These are phyloP conservation scores for Umbilicus rupestris DNA, from an alignment of 164 flowering plant genomes.

Conservation along the genomic window DNA sequence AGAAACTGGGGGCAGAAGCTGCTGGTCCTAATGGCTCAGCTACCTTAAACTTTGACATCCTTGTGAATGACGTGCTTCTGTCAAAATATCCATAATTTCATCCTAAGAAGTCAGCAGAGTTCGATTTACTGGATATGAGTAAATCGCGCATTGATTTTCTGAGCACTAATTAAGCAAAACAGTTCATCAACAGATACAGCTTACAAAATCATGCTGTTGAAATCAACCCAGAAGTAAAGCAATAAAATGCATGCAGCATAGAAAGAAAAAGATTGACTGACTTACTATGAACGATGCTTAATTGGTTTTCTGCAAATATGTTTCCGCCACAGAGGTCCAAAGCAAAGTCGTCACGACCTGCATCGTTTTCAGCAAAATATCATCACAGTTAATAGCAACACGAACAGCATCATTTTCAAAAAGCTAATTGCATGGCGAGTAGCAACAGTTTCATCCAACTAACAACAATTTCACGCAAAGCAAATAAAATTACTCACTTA, in stretches of 20 bases:
- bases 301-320: no score
- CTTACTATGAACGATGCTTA: no score
- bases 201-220: no score
- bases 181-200: background rate
- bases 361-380: background rate
- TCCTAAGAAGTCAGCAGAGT: background rate
- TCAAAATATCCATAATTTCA: background rate
- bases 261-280: no score
- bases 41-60: conserved; percentile 16
- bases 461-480: background rate
- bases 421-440: no score
- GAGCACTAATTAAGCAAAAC: background rate
- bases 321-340: background rate
- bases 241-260: no score
- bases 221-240: no score
- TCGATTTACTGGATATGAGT: background rate
- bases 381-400: no score
- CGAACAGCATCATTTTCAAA: no score
- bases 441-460: no score
- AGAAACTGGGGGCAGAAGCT: conserved; percentile 19
- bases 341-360: no score
- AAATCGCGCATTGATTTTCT: background rate
- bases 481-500: conserved; percentile 44
- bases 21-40: conserved; percentile 20
- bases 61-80: conserved; percentile 18